These are phyloP conservation scores for Spinellus fusiger DNA, from an alignment of 192 early-diverging fungal genomes.

Conservation along the genomic window DNA sequence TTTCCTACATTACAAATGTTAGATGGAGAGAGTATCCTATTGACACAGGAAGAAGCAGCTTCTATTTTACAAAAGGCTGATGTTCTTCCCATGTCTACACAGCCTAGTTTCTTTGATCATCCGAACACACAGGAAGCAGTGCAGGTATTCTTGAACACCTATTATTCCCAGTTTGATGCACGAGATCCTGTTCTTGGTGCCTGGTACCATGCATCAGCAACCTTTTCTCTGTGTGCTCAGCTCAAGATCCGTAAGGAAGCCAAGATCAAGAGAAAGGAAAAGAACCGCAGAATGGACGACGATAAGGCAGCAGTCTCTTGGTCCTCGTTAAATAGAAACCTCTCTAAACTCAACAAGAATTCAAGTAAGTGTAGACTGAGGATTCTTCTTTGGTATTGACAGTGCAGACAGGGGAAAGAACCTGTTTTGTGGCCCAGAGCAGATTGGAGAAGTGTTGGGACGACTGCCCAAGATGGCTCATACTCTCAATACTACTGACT, in stretches of 20 bases:
- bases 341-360: slow-evolving; percentile 3
- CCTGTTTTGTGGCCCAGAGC: slow-evolving; percentile 9
- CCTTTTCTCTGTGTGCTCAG: slow-evolving; percentile 29
- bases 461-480: slow-evolving; percentile 35
- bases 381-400: not conserved
- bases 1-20: slow-evolving; percentile 37
- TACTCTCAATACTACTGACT: slow-evolving; percentile 34
- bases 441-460: slow-evolving; percentile 9
- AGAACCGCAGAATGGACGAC: slow-evolving; percentile 19
- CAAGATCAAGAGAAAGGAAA: slow-evolving; percentile 10
- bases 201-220: slow-evolving; percentile 34
- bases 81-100: slow-evolving; percentile 9
- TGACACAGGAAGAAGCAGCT: slow-evolving; percentile 6
- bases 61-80: slow-evolving; percentile 8
- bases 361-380: slow-evolving; percentile 5
- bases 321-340: slow-evolving; percentile 12
- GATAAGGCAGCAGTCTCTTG: slow-evolving; percentile 12
- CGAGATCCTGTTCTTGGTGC: slow-evolving; percentile 21
- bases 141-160: slow-evolving; percentile 31
- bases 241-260: slow-evolving; percentile 1
- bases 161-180: slow-evolving; percentile 33
- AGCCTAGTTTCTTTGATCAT: slow-evolving; percentile 33
- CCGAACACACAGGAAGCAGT: slow-evolving; percentile 25
- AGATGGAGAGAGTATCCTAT: slow-evolving; percentile 19
- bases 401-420: slow-evolving; percentile 7